A percentile compares a stretch with the other conserved stretches of the same genome.
Conservation (phyloP, 2,329 filamentous ascomycete species). For the Aspergillus fijiensis region DNA sequence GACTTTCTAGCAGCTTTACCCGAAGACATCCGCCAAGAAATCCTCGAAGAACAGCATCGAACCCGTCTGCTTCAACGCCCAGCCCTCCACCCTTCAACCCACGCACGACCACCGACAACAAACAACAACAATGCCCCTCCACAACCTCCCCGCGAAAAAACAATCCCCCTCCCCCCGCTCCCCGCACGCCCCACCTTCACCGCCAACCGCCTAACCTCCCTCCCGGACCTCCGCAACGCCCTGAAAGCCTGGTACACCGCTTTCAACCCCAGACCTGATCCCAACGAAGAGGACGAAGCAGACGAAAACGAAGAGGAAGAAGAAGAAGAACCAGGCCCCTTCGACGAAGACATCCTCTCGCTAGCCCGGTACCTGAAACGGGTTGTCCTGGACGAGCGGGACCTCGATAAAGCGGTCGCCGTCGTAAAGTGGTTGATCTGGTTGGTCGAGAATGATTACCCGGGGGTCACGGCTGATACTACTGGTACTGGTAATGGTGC, state of each 20-base stretch:
- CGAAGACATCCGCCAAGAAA: slow-evolving; percentile 73
- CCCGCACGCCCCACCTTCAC: slow-evolving; percentile 62
- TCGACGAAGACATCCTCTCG: slow-evolving; percentile 72
- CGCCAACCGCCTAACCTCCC: slow-evolving; percentile 52
- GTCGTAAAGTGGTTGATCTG: slow-evolving; percentile 65
- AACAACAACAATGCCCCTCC: slow-evolving; percentile 20
- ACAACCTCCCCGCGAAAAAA: slow-evolving; percentile 25
- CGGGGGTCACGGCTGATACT: slow-evolving; percentile 21
- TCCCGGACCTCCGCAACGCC: slow-evolving; percentile 69
- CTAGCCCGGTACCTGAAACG: slow-evolving; percentile 69
- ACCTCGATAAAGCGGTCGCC: slow-evolving; percentile 71
- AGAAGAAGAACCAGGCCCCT: slow-evolving; percentile 65
- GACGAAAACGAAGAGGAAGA: neutral
- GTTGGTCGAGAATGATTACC: slow-evolving; percentile 38
- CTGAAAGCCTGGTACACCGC: slow-evolving; percentile 73
- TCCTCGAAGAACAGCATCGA: slow-evolving; percentile 71
- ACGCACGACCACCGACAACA: neutral
- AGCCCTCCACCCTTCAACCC: slow-evolving; percentile 47
- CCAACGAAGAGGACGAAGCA: no score
- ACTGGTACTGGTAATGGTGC: no score
- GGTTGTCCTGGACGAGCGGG: slow-evolving; percentile 72
- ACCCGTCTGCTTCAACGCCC: slow-evolving; percentile 59
- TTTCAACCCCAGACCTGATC: slow-evolving; percentile 50
- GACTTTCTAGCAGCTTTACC: slow-evolving; percentile 81
- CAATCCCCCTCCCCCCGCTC: slow-evolving; percentile 47